phyloP scores from a whole-genome alignment of 169 alveolate genomes.

The Plasmodium fragile region DNA sequence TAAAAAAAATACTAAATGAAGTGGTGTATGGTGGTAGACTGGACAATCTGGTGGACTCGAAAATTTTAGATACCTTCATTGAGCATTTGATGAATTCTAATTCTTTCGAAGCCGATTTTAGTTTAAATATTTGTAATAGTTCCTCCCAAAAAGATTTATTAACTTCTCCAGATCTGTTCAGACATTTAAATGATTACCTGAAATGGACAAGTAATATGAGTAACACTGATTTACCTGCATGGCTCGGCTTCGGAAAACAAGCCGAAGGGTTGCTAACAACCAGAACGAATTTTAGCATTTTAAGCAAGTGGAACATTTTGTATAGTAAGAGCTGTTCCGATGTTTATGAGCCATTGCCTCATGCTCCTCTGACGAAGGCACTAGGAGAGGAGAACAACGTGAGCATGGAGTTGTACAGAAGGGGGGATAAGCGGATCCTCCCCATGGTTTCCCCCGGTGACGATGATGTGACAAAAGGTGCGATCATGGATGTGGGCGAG shows the following conservation, averaged over 20 bases:
- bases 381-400: constrained; percentile 12
- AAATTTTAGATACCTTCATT: constrained; percentile 92
- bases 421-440: not conserved
- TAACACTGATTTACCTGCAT: constrained; percentile 75
- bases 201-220: constrained; percentile 74
- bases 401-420: constrained; percentile 3
- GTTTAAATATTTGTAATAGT: constrained; percentile 77
- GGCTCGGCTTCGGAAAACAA: constrained; percentile 76
- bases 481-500: not conserved
- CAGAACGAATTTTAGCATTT: constrained; percentile 58
- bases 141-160: constrained; percentile 73
- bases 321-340: constrained; percentile 69
- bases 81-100: constrained; percentile 91
- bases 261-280: constrained; percentile 76
- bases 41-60: constrained; percentile 96
- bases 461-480: not conserved
- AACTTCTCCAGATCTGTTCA: constrained; percentile 74
- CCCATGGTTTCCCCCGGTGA: not conserved
- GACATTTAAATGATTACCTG: constrained; percentile 58
- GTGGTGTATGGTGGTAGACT: constrained; percentile 97
- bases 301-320: constrained; percentile 63
- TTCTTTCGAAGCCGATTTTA: constrained; percentile 87
- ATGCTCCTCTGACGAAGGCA: constrained; percentile 27
- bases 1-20: constrained; percentile 93
- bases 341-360: constrained; percentile 64